Conservation (phyloP, 2,329 filamentous ascomycete species). For the Aphanocladium album region DNA sequence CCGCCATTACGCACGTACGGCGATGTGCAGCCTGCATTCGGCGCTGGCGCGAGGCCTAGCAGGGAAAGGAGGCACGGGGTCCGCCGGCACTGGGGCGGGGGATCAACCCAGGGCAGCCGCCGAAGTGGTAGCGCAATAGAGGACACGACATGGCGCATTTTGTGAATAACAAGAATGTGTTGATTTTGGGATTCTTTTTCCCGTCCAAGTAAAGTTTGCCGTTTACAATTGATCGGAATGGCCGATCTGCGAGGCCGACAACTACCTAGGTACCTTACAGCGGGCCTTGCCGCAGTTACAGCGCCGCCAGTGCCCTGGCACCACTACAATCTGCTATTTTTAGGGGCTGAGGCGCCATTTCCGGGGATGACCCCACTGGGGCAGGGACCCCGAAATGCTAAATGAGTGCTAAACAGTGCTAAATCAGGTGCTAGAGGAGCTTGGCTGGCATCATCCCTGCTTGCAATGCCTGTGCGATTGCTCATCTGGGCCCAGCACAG, state of each 20-base stretch:
- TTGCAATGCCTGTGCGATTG: too few species aligned
- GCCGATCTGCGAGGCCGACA: too few species aligned
- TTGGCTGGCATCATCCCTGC: background rate
- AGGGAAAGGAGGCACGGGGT: slow-evolving; percentile 5
- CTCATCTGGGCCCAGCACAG: too few species aligned
- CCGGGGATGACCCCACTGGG: slow-evolving; percentile 8
- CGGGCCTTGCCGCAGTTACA: background rate
- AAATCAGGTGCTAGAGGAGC: background rate
- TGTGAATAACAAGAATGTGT: background rate
- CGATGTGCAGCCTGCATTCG: background rate
- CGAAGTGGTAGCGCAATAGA: background rate
- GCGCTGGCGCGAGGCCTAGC: slow-evolving; percentile 3
- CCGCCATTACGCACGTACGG: background rate
- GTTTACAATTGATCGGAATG: too few species aligned
- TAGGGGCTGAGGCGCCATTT: slow-evolving; percentile 3
- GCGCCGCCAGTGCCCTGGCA: background rate
- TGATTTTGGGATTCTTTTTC: too few species aligned
- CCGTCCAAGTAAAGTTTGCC: too few species aligned
- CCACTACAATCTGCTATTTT: background rate
- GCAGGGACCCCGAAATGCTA: background rate
- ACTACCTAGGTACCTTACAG: background rate
- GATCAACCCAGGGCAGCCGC: too few species aligned
- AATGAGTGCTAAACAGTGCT: background rate
- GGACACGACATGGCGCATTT: background rate
- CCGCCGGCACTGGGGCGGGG: background rate